Evolutionary conservation across 2,329 filamentous ascomycete genomes (phyloP).

Genomic region (Sporothrix phasma): DNA sequence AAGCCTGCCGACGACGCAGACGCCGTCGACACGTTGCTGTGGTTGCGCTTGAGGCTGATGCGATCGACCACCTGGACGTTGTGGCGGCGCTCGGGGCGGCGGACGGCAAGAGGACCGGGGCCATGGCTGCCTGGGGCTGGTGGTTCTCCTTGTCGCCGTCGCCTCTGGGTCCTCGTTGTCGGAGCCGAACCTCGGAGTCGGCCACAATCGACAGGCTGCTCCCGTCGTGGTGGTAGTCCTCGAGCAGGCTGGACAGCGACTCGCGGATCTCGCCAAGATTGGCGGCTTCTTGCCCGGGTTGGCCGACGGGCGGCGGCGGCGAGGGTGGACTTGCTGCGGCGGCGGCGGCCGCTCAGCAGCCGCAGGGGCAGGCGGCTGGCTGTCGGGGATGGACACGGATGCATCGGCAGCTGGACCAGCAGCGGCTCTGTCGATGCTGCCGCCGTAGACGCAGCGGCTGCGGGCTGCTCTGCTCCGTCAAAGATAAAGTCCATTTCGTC

Average conservation of each 20-base stretch:
- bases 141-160: slow-evolving; percentile 26
- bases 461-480: slow-evolving; percentile 23
- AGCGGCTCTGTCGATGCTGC: slow-evolving; percentile 18
- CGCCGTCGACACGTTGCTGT: slow-evolving; percentile 23
- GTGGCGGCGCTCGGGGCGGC: slow-evolving; percentile 23
- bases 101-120: slow-evolving; percentile 20
- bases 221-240: slow-evolving; percentile 45
- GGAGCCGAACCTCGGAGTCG: slow-evolving; percentile 31
- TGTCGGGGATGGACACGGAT: slow-evolving; percentile 14
- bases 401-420: not conserved
- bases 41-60: slow-evolving; percentile 54
- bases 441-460: slow-evolving; percentile 28
- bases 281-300: slow-evolving; percentile 56
- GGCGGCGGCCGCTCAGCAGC: not conserved
- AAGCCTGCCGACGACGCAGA: not conserved
- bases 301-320: slow-evolving; percentile 43
- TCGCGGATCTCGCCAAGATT: slow-evolving; percentile 73
- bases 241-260: slow-evolving; percentile 73
- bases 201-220: slow-evolving; percentile 39
- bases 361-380: slow-evolving; percentile 7
- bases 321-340: slow-evolving; percentile 22
- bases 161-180: slow-evolving; percentile 37
- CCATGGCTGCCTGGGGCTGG: not conserved
- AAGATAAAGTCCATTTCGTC: slow-evolving; percentile 66
- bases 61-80: slow-evolving; percentile 61